phyloP scores from a whole-genome alignment of 2,329 filamentous ascomycete species.

The Magnaporthiopsis incrustans region DNA sequence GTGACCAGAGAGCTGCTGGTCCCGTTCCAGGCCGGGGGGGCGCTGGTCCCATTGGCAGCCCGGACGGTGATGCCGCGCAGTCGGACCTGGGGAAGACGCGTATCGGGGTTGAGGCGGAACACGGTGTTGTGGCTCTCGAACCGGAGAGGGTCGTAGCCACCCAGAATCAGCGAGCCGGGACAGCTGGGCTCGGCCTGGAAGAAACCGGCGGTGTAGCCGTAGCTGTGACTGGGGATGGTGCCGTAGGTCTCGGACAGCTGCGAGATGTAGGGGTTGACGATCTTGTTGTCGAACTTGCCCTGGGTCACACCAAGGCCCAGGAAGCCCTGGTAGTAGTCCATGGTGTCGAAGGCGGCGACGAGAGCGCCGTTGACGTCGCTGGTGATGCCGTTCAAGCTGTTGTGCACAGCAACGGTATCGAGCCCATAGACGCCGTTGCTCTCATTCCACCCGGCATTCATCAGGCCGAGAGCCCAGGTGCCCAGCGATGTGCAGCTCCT shows the following conservation, averaged over 20 bases:
- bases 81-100: slow-evolving; percentile 49
- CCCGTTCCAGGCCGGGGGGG: slow-evolving; percentile 31
- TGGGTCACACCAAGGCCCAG: slow-evolving; percentile 49
- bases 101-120: slow-evolving; percentile 48
- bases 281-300: slow-evolving; percentile 40
- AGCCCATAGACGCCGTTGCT: slow-evolving; percentile 60
- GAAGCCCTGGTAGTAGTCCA: slow-evolving; percentile 44
- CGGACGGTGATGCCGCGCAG: slow-evolving; percentile 48
- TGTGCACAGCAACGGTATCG: slow-evolving; percentile 36
- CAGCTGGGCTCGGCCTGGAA: slow-evolving; percentile 42
- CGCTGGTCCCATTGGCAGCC: slow-evolving; percentile 22
- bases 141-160: slow-evolving; percentile 59
- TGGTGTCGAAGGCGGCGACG: slow-evolving; percentile 46
- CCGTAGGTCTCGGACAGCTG: slow-evolving; percentile 51
- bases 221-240: slow-evolving; percentile 62
- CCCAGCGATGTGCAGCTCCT: slow-evolving; percentile 51
- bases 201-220: slow-evolving; percentile 70
- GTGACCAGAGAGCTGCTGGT: slow-evolving; percentile 28
- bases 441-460: slow-evolving; percentile 42
- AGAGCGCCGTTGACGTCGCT: slow-evolving; percentile 37
- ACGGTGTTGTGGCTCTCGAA: slow-evolving; percentile 51
- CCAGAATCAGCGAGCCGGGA: slow-evolving; percentile 55
- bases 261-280: slow-evolving; percentile 43
- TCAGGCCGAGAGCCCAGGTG: slow-evolving; percentile 50
- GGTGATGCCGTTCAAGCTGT: slow-evolving; percentile 25